These are phyloP conservation scores for Fusarium xylarioides DNA, from an alignment of 2,329 filamentous ascomycete species.

Conservation along the genomic window DNA sequence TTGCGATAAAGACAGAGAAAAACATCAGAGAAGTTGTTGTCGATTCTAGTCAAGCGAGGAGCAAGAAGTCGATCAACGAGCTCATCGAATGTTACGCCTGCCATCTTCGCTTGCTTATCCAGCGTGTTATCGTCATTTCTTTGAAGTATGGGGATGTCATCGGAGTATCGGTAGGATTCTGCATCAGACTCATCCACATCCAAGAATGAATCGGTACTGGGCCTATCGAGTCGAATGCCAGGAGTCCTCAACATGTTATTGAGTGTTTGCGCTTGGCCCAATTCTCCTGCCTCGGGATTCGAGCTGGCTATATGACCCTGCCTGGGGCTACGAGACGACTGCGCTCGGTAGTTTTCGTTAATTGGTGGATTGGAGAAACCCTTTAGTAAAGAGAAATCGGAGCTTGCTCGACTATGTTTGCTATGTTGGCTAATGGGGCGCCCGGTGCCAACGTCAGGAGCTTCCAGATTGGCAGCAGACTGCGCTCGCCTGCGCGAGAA, in stretches of 20 bases:
- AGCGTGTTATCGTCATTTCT: constrained; percentile 71
- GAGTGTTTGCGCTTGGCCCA: constrained; percentile 51
- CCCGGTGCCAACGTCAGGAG: constrained; percentile 58
- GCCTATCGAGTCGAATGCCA: constrained; percentile 62
- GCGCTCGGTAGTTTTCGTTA: constrained; percentile 47
- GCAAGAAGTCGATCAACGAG: constrained; percentile 87
- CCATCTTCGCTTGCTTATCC: constrained; percentile 57
- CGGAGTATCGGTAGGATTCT: constrained; percentile 72
- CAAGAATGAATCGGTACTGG: constrained; percentile 65
- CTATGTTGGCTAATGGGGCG: constrained; percentile 68
- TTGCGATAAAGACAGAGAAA: constrained; percentile 95
- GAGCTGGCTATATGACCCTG: constrained; percentile 34
- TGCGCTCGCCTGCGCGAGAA: constrained; percentile 64
- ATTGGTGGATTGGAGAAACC: constrained; percentile 61
- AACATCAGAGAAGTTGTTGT: constrained; percentile 86
- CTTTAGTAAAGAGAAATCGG: constrained; percentile 70
- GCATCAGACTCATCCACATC: constrained; percentile 76
- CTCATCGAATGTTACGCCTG: constrained; percentile 71
- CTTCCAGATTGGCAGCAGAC: constrained; percentile 69
- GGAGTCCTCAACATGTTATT: constrained; percentile 60
- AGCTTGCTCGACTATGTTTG: constrained; percentile 76
- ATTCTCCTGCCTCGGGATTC: constrained; percentile 31
- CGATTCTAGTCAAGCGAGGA: constrained; percentile 83
- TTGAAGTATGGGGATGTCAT: constrained; percentile 73
- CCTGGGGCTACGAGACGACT: constrained; percentile 47